Percentiles rank a stretch among this genome's conserved stretches.
phyloP scores from a whole-genome alignment of 352 stramenopile species.

The Globisporangium echinulatum region DNA sequence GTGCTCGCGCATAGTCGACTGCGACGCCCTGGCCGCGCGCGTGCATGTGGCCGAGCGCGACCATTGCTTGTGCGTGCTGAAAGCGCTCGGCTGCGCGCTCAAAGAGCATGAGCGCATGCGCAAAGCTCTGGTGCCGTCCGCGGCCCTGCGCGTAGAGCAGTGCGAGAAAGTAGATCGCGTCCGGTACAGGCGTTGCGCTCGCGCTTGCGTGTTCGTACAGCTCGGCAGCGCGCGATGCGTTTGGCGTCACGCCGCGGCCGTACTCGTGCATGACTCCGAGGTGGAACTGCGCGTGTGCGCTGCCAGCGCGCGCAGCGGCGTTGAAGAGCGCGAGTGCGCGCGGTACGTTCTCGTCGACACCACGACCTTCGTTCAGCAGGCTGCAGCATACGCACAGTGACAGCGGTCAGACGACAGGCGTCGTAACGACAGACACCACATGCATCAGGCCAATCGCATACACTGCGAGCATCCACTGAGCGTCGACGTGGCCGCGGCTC shows the following conservation, averaged over 20 bases:
- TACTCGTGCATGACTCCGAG: constrained; percentile 52
- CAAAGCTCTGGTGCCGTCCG: constrained; percentile 31
- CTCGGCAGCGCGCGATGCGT: constrained; percentile 27
- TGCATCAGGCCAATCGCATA: constrained; percentile 10
- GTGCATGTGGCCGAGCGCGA: constrained; percentile 44
- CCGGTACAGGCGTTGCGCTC: constrained; percentile 18
- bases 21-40: constrained; percentile 22
- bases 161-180: constrained; percentile 51
- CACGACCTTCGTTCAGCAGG: constrained; percentile 35
- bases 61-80: constrained; percentile 40
- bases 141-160: constrained; percentile 39
- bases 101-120: constrained; percentile 27
- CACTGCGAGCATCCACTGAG: constrained; percentile 50
- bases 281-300: constrained; percentile 26
- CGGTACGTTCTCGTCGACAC: constrained; percentile 21
- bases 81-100: constrained; percentile 25
- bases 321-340: constrained; percentile 27
- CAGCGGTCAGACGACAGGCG: background rate
- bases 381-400: constrained; percentile 9
- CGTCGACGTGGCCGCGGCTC: constrained; percentile 27
- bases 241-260: constrained; percentile 26
- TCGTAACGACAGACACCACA: background rate
- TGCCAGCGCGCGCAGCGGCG: constrained; percentile 18
- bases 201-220: constrained; percentile 26
- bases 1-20: constrained; percentile 35